Evolutionary conservation across 2,329 filamentous ascomycete species (phyloP).

Genomic region (Geoglossum cookeanum): DNA sequence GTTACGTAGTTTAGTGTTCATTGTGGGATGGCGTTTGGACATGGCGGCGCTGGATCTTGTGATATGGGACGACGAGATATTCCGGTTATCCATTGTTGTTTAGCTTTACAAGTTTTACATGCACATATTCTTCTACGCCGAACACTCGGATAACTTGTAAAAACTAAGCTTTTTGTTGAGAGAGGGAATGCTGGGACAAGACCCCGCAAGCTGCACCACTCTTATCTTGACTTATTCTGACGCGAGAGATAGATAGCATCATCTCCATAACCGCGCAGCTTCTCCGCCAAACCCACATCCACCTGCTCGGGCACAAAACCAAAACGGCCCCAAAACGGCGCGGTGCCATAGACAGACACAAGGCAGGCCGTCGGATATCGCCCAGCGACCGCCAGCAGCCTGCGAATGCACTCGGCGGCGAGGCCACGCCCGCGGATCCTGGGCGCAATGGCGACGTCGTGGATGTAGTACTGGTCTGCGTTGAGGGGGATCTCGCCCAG

Average conservation of each 20-base stretch:
- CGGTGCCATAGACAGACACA: slow-evolving; percentile 20
- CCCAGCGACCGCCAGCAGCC: slow-evolving; percentile 12
- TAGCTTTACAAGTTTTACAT: too few species aligned
- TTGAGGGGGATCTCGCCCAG: slow-evolving; percentile 15
- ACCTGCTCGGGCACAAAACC: slow-evolving; percentile 15
- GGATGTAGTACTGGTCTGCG: slow-evolving; percentile 22
- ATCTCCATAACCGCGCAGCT: slow-evolving; percentile 18
- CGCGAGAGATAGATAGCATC: slow-evolving; percentile 16
- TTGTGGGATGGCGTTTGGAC: neutral
- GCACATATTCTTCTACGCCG: too few species aligned
- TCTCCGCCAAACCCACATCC: slow-evolving; percentile 13
- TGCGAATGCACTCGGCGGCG: slow-evolving; percentile 13
- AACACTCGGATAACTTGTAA: too few species aligned
- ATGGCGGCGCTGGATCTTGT: neutral
- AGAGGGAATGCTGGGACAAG: too few species aligned
- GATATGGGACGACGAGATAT: neutral
- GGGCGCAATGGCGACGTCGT: slow-evolving; percentile 19
- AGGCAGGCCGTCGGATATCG: slow-evolving; percentile 16
- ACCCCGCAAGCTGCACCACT: too few species aligned
- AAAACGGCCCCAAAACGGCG: slow-evolving; percentile 18
- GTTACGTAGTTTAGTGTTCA: neutral
- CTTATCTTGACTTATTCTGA: neutral
- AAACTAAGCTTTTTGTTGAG: too few species aligned
- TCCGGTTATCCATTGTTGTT: too few species aligned
- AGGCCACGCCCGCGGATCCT: slow-evolving; percentile 14